Percentiles rank a stretch among this genome's conserved stretches.
Conservation (phyloP, 2,329 filamentous ascomycete genomes). For the Cercospora sojina region DNA sequence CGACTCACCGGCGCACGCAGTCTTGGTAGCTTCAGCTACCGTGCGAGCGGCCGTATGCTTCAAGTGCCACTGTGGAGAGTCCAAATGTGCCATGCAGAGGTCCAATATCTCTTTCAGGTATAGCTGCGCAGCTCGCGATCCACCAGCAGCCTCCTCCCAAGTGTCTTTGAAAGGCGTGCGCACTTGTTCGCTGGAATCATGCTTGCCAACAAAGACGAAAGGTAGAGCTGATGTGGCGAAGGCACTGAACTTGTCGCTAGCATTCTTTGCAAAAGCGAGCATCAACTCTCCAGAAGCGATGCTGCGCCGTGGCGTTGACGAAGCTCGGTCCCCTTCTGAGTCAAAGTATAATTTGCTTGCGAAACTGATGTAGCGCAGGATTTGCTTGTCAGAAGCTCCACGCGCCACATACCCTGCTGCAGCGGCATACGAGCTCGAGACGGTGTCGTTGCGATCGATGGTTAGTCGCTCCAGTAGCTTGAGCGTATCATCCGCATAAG, state of each 20-base stretch:
- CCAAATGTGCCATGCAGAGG: conserved; percentile 66
- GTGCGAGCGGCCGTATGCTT: conserved; percentile 85
- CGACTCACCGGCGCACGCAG: conserved; percentile 54
- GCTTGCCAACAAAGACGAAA: conserved; percentile 82
- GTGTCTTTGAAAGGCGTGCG: conserved; percentile 77
- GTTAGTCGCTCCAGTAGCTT: conserved; percentile 76
- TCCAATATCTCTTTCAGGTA: conserved; percentile 79
- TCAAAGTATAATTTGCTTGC: conserved; percentile 73
- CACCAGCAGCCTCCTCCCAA: conserved; percentile 89
- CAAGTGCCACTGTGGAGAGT: conserved; percentile 82
- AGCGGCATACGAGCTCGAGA: conserved; percentile 83
- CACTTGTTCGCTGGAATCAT: conserved; percentile 80
- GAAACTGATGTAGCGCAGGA: conserved; percentile 56
- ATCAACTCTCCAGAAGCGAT: conserved; percentile 80
- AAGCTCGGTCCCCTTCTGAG: conserved; percentile 68
- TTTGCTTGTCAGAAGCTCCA: conserved; percentile 58
- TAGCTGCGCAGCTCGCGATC: conserved; percentile 73
- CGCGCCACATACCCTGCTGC: conserved; percentile 82
- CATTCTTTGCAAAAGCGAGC: conserved; percentile 77
- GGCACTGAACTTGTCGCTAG: conserved; percentile 81
- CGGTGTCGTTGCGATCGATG: conserved; percentile 89
- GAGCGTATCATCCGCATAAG: conserved; percentile 73
- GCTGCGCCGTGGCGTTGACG: conserved; percentile 41
- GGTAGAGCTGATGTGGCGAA: conserved; percentile 75
- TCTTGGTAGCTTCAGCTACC: conserved; percentile 69